These are phyloP conservation scores for Pichia kudriavzevii DNA, from an alignment of 1,139 yeast species.

Conservation along the genomic window DNA sequence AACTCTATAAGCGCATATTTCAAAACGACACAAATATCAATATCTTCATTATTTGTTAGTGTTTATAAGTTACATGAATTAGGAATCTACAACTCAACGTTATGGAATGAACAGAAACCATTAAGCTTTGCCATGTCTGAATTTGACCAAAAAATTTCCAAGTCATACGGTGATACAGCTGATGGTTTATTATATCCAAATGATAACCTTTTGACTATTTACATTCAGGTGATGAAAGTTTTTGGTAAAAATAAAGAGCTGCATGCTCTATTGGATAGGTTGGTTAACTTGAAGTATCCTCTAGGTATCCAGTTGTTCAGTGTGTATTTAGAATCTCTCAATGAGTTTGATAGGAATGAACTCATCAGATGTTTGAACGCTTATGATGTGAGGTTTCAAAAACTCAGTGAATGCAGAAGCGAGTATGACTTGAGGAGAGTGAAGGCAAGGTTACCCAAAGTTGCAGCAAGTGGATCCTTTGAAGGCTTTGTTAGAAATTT, in stretches of 20 bases:
- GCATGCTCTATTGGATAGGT: slow-evolving; percentile 45
- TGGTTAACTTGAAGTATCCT: slow-evolving; percentile 45
- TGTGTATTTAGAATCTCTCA: slow-evolving; percentile 28
- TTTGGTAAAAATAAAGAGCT: slow-evolving; percentile 45
- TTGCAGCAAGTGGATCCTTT: slow-evolving; percentile 18
- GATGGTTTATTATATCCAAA: slow-evolving; percentile 37
- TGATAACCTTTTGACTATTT: slow-evolving; percentile 41
- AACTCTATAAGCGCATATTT: slow-evolving; percentile 13
- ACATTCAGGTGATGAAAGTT: slow-evolving; percentile 42
- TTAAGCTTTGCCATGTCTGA: slow-evolving; percentile 57
- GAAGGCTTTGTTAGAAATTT: slow-evolving; percentile 18
- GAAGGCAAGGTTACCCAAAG: slow-evolving; percentile 13
- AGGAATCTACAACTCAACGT: slow-evolving; percentile 9
- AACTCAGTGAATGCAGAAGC: slow-evolving; percentile 26
- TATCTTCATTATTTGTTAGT: slow-evolving; percentile 37
- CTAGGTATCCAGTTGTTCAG: slow-evolving; percentile 39
- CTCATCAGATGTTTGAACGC: slow-evolving; percentile 36
- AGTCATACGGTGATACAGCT: slow-evolving; percentile 25
- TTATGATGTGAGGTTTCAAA: slow-evolving; percentile 24
- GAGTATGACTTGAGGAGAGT: slow-evolving; percentile 21
- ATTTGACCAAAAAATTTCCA: slow-evolving; percentile 36
- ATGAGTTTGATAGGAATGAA: slow-evolving; percentile 17
- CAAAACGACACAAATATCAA: slow-evolving; percentile 32
- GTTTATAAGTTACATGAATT: slow-evolving; percentile 20
- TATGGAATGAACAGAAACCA: slow-evolving; percentile 31